Conservation (phyloP, 371 early-diverging fungal genomes). For the Mortierella sp. region DNA sequence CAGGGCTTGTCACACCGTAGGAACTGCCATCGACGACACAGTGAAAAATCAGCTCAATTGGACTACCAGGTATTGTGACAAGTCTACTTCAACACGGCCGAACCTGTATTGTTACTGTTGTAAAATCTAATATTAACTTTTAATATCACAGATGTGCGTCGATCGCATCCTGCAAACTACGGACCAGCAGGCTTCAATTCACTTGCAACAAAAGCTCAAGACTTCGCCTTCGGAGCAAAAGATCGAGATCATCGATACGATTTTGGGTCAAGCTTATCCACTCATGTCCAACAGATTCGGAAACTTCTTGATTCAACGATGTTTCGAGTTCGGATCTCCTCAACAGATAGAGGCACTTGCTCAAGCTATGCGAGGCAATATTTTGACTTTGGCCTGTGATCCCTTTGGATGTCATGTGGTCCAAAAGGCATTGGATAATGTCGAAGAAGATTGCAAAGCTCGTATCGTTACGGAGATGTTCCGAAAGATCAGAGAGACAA, state of each 20-base stretch:
- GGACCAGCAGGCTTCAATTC: slow-evolving; percentile 84
- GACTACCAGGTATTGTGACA: slow-evolving; percentile 43
- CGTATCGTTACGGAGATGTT: slow-evolving; percentile 73
- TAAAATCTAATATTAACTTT: not conserved
- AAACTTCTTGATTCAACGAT: slow-evolving; percentile 82
- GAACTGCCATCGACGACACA: slow-evolving; percentile 38
- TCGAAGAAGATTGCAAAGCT: slow-evolving; percentile 71
- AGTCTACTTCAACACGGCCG: too few relatives aligned
- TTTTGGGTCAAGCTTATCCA: slow-evolving; percentile 66
- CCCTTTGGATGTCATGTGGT: slow-evolving; percentile 87
- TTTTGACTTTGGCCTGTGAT: slow-evolving; percentile 75
- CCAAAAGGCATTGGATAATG: slow-evolving; percentile 80
- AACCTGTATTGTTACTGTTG: too few relatives aligned
- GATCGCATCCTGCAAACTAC: slow-evolving; percentile 79
- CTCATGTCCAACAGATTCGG: slow-evolving; percentile 85
- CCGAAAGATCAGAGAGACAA: slow-evolving; percentile 73
- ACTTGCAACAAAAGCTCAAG: slow-evolving; percentile 79
- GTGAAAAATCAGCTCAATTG: slow-evolving; percentile 48
- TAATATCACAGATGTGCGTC: slow-evolving; percentile 55
- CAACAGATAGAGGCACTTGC: slow-evolving; percentile 71
- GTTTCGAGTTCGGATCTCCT: slow-evolving; percentile 74
- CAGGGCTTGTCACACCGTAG: slow-evolving; percentile 28
- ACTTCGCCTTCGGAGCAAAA: slow-evolving; percentile 67
- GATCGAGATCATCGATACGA: slow-evolving; percentile 70
- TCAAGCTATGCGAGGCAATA: slow-evolving; percentile 71